Percentiles rank a stretch among this genome's conserved stretches.
phyloP scores from a whole-genome alignment of 305 asterid genomes.

The Ilex paraguariensis region DNA sequence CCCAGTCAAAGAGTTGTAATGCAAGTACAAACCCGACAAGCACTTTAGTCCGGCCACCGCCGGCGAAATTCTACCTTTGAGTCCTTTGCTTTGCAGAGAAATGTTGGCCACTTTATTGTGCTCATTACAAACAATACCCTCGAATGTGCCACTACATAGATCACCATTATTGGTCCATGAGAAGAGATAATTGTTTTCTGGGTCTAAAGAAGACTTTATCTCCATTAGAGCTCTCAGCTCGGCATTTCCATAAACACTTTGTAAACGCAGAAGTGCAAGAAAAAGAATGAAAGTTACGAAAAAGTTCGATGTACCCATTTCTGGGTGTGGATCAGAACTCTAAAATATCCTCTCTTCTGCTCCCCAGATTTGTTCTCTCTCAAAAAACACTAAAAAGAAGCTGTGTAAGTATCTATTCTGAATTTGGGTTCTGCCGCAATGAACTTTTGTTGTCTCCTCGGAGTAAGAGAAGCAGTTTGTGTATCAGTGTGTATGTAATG shows the following conservation, averaged over 20 bases:
- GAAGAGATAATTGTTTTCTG: slow-evolving; percentile 43
- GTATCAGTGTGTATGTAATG: not conserved
- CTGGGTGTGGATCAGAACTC: not conserved
- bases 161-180: slow-evolving; percentile 73
- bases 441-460: not conserved
- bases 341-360: not conserved
- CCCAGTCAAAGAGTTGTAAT: slow-evolving; percentile 75
- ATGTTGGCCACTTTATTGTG: slow-evolving; percentile 75
- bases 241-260: slow-evolving; percentile 34
- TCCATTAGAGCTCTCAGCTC: slow-evolving; percentile 81
- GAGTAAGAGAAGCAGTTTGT: not conserved
- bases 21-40: slow-evolving; percentile 78
- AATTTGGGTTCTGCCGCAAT: not conserved
- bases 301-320: slow-evolving; percentile 17
- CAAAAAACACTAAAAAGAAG: not conserved
- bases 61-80: slow-evolving; percentile 74
- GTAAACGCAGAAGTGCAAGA: slow-evolving; percentile 22
- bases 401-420: not conserved
- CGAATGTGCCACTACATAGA: slow-evolving; percentile 72
- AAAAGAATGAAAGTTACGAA: slow-evolving; percentile 14
- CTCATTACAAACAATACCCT: slow-evolving; percentile 86
- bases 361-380: not conserved
- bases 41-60: slow-evolving; percentile 79
- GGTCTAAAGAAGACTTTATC: slow-evolving; percentile 72
- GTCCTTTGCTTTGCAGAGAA: slow-evolving; percentile 59